A percentile compares a stretch with the other conserved stretches of the same genome.
phyloP scores from a whole-genome alignment of 2,329 filamentous ascomycete genomes.

The Coniochaeta sp. region DNA sequence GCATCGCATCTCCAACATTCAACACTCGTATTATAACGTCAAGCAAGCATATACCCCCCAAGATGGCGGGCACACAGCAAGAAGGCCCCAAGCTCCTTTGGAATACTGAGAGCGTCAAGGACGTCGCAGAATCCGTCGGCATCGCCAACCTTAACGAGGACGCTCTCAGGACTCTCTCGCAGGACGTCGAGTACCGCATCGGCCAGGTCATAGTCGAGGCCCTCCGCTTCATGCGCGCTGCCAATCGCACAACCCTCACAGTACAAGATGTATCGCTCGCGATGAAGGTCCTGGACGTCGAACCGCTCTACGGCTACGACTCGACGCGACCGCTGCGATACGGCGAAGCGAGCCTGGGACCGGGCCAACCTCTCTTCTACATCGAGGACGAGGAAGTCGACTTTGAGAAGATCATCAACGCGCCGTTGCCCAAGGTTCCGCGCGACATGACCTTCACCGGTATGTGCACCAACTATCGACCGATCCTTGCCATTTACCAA shows the following conservation, averaged over 20 bases:
- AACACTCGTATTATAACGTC: not conserved
- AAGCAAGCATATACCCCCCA: not conserved
- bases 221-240: constrained; percentile 91
- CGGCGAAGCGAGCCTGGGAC: constrained; percentile 87
- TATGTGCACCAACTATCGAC: constrained; percentile 30
- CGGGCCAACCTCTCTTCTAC: constrained; percentile 92
- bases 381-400: constrained; percentile 98
- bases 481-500: not conserved
- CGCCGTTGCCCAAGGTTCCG: constrained; percentile 87
- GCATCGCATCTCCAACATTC: not conserved
- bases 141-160: constrained; percentile 77
- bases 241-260: constrained; percentile 76
- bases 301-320: constrained; percentile 95
- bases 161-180: constrained; percentile 76
- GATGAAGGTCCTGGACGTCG: constrained; percentile 78
- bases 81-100: constrained; percentile 60
- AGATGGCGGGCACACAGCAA: constrained; percentile 8
- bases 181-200: constrained; percentile 93
- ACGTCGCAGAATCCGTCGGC: constrained; percentile 93
- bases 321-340: constrained; percentile 83
- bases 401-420: constrained; percentile 98
- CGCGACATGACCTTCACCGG: constrained; percentile 88
- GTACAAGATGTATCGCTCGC: constrained; percentile 88
- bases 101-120: constrained; percentile 93
- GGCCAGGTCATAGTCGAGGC: constrained; percentile 91